Base-by-base conservation (phyloP, 768 basidiomycete genomes). In the Phylloporus scabripes region DNA sequence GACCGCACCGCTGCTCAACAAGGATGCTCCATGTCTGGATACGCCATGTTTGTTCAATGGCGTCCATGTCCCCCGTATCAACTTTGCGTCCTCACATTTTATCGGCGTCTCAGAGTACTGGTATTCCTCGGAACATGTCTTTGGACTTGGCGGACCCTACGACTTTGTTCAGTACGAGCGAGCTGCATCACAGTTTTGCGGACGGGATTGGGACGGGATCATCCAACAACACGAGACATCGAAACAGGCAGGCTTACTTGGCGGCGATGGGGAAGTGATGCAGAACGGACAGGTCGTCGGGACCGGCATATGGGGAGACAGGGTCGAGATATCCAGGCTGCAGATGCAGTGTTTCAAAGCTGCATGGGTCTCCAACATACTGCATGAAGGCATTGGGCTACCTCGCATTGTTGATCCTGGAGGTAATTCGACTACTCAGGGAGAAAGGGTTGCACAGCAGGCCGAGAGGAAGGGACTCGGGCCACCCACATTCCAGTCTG, bases 341-440 rank as follows among this genome's bases (percentile, higher is more conserved):
- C 82, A 95, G 70, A 89, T 95, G 88, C 96, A 98, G 64, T 99
- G 96, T 65, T 99, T 99, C 83, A 99, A 99, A 68, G 92, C 95
- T 1, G 94, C 96, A 2, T 99, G 96, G 96, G 79, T 99, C 47
- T 84, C 87, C 45, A 97, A 98, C 67, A 87, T 99, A 32, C 69
- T 99, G 2, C 95, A 98, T 57, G 92, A 96, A 63, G 96, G 96
- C 26, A 85, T 99, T 43, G 93, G 93, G 8, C 80, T 99, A 64
- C 96, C 96, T 21, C 78, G 96, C 23, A 83, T 96, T 28, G 80
- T 90, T 45, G 95, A 97, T 65, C 74, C 80, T 1, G 89, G 82
- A 2, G 94, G 94, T 1, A 90, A 92, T 60, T 67, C 69, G 36
- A 82, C 88, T 2, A 80, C 83, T 2, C 70, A 77, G 7, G 85